These are phyloP conservation scores for Gillenia trifoliata DNA, from an alignment of 306 rosid genomes.

Conservation along the genomic window DNA sequence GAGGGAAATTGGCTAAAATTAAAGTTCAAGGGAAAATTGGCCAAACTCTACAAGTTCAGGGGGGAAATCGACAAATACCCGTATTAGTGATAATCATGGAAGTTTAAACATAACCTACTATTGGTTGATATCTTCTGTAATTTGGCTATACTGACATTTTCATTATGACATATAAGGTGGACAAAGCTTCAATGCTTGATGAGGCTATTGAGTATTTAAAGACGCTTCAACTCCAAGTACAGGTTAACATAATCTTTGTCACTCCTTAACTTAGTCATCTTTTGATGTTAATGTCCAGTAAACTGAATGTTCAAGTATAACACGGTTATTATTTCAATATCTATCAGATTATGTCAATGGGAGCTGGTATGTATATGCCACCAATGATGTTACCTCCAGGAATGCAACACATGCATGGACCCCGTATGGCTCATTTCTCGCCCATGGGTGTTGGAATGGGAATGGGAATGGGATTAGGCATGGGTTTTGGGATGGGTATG, in stretches of 20 bases:
- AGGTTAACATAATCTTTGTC: slow-evolving; percentile 36
- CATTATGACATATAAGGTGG: slow-evolving; percentile 41
- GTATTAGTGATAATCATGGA: neutral
- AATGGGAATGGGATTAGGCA: slow-evolving; percentile 56
- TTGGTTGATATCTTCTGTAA: neutral
- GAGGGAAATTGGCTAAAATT: too few relatives aligned
- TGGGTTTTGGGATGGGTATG: slow-evolving; percentile 76
- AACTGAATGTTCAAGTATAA: slow-evolving; percentile 7
- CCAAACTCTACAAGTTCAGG: too few relatives aligned
- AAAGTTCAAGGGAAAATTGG: too few relatives aligned
- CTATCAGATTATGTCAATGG: slow-evolving; percentile 87
- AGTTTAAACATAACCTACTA: slow-evolving; percentile 6
- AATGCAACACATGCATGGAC: slow-evolving; percentile 72
- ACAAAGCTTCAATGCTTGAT: slow-evolving; percentile 95
- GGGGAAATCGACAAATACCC: too few relatives aligned
- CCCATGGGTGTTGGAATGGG: slow-evolving; percentile 59
- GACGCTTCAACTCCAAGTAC: slow-evolving; percentile 82
- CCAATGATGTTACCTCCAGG: slow-evolving; percentile 71
- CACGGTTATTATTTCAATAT: slow-evolving; percentile 23
- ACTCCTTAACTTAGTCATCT: neutral
- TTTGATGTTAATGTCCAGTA: slow-evolving; percentile 5
- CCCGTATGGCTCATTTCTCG: slow-evolving; percentile 54
- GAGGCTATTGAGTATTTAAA: slow-evolving; percentile 90
- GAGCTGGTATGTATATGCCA: slow-evolving; percentile 72
- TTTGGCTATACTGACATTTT: slow-evolving; percentile 24